phyloP scores from a whole-genome alignment of 352 stramenopile genomes.

The Pythium periplocum region DNA sequence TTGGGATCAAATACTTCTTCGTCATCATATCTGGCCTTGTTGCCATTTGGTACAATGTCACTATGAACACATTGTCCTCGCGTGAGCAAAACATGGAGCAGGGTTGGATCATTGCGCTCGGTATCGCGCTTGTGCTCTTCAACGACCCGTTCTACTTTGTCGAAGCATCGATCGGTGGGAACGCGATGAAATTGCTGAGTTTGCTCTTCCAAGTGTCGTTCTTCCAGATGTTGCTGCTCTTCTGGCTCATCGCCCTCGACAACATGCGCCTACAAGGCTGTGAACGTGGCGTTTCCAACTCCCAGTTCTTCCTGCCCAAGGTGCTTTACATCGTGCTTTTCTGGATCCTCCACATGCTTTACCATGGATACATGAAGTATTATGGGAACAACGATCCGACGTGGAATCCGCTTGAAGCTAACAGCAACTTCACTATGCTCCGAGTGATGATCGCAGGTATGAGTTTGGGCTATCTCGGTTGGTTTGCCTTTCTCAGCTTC shows the following conservation, averaged over 20 bases:
- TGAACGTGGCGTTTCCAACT: constrained; percentile 43
- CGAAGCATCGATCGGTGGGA: constrained; percentile 42
- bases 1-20: constrained; percentile 57
- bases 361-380: constrained; percentile 62
- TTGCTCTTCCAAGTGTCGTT: constrained; percentile 55
- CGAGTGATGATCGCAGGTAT: constrained; percentile 30
- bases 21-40: constrained; percentile 31
- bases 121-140: constrained; percentile 41
- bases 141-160: constrained; percentile 58
- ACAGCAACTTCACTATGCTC: constrained; percentile 32
- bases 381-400: constrained; percentile 48
- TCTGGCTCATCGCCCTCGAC: constrained; percentile 51
- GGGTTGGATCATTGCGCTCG: constrained; percentile 42
- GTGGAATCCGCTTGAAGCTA: constrained; percentile 36
- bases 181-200: constrained; percentile 39
- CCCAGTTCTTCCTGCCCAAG: constrained; percentile 50
- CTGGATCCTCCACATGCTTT: constrained; percentile 45
- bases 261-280: constrained; percentile 49
- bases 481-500: constrained; percentile 32
- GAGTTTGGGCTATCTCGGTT: constrained; percentile 44
- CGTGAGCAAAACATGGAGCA: constrained; percentile 59
- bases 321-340: constrained; percentile 43
- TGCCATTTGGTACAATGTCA: constrained; percentile 38
- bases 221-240: constrained; percentile 53
- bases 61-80: constrained; percentile 31